Conservation (phyloP, 2,329 filamentous ascomycete genomes). For the Beauveria brongniartii region DNA sequence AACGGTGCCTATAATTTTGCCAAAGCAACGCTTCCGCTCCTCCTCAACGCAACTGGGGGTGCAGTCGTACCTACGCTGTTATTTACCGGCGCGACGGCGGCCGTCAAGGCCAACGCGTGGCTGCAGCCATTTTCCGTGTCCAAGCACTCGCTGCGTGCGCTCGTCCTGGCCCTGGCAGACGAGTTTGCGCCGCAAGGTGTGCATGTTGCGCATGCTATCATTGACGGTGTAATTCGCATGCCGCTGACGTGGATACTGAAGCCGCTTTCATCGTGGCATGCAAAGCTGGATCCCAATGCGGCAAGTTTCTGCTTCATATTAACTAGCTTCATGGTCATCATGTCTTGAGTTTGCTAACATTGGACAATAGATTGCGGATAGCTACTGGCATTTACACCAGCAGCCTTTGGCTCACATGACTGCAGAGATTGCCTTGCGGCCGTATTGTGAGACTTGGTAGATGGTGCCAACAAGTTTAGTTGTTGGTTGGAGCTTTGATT, state of each 20-base stretch:
- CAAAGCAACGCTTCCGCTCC: slow-evolving; percentile 2
- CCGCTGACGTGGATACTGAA: slow-evolving; percentile 10
- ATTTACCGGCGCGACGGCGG: slow-evolving; percentile 9
- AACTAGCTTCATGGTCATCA: background rate
- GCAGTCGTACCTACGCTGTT: slow-evolving; percentile 2
- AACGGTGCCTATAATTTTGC: slow-evolving; percentile 9
- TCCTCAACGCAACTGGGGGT: background rate
- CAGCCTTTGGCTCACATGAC: background rate
- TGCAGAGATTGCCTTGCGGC: slow-evolving; percentile 2
- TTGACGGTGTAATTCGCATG: slow-evolving; percentile 12
- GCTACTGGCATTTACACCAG: slow-evolving; percentile 11
- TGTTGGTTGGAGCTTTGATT: too few species aligned
- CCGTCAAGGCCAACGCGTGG: slow-evolving; percentile 12
- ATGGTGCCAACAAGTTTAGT: too few species aligned
- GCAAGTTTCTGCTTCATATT: background rate
- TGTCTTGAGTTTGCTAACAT: background rate
- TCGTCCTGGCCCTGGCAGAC: background rate
- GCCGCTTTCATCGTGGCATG: slow-evolving; percentile 10
- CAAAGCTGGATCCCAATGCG: slow-evolving; percentile 8
- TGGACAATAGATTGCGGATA: slow-evolving; percentile 4
- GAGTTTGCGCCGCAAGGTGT: slow-evolving; percentile 11
- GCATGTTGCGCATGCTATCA: slow-evolving; percentile 11
- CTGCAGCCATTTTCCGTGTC: slow-evolving; percentile 8
- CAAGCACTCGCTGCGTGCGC: slow-evolving; percentile 8
- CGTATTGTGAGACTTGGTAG: background rate